phyloP scores from a whole-genome alignment of 768 basidiomycete species.

The Trametes elegans region DNA sequence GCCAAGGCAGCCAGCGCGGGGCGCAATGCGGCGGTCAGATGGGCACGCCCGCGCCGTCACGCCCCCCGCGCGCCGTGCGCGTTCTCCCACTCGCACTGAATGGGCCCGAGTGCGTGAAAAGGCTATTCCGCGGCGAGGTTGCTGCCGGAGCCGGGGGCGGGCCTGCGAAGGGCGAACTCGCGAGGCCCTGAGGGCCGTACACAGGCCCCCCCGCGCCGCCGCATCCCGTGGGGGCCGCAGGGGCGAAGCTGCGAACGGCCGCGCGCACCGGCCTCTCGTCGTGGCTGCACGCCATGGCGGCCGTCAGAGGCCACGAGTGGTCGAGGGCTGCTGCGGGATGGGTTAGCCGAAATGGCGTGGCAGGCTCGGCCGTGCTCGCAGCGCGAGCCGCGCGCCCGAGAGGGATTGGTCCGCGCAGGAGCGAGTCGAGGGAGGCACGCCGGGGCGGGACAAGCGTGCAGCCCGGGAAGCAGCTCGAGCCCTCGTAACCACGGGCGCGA shows the following conservation, averaged over 20 bases:
- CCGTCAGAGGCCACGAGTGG: no score
- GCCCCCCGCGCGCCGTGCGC: neutral
- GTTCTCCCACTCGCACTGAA: slow-evolving; percentile 8
- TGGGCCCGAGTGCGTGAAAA: slow-evolving; percentile 9
- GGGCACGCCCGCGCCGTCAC: slow-evolving; percentile 1
- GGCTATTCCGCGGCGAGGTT: slow-evolving; percentile 14
- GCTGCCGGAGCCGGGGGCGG: slow-evolving; percentile 5
- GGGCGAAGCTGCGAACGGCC: neutral
- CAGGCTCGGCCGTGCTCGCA: neutral
- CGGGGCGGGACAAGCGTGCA: neutral
- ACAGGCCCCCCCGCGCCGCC: neutral
- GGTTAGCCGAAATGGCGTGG: slow-evolving; percentile 8
- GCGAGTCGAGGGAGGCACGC: neutral
- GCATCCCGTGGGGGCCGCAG: neutral
- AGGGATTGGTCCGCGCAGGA: neutral
- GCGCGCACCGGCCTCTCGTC: no score
- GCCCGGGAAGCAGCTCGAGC: neutral
- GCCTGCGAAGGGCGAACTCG: neutral
- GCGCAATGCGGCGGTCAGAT: slow-evolving; percentile 9
- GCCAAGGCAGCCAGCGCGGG: slow-evolving; percentile 1
- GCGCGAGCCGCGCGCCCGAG: neutral
- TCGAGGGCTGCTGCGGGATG: slow-evolving; percentile 7
- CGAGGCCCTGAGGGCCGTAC: no score
- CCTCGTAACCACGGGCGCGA: slow-evolving; percentile 17
- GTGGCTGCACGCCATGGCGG: no score